Percentiles rank a stretch among this genome's conserved stretches.
phyloP scores from a whole-genome alignment of 495 filamentous ascomycete species.

The Hypoxylon cercidicola region DNA sequence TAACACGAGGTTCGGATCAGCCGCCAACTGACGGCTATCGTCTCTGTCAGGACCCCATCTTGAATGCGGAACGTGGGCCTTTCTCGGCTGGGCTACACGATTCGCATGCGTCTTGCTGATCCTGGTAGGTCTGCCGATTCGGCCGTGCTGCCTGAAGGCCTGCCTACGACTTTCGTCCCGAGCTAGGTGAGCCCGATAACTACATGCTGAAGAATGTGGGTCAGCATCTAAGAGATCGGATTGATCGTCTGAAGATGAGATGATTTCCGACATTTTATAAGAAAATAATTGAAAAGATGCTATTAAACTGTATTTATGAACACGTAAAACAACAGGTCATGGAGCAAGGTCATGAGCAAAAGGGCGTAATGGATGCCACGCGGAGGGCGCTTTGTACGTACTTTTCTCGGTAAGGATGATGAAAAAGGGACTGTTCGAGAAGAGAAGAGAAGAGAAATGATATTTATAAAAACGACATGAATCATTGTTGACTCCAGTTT shows the following conservation, averaged over 20 bases:
- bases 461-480: conserved; percentile 35
- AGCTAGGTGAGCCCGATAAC: not conserved
- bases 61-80: not conserved
- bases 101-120: conserved; percentile 11
- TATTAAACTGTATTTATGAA: conserved; percentile 11
- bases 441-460: conserved; percentile 17
- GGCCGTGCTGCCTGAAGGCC: not conserved
- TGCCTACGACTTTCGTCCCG: not conserved
- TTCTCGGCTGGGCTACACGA: conserved; percentile 12
- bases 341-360: conserved; percentile 24
- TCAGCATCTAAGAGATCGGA: not conserved
- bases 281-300: not conserved
- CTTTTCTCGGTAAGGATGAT: conserved; percentile 29
- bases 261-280: conserved; percentile 19
- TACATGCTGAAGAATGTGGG: not conserved
- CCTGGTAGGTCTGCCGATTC: conserved; percentile 6
- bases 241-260: conserved; percentile 3
- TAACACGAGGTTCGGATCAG: conserved; percentile 39
- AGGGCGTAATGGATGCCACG: conserved; percentile 31
- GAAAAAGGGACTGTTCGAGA: conserved; percentile 17
- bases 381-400: conserved; percentile 26
- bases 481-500: conserved; percentile 14
- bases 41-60: conserved; percentile 33
- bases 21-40: conserved; percentile 45
- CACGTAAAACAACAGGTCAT: conserved; percentile 29